Percentiles rank a stretch among this genome's conserved stretches.
These are phyloP conservation scores for Sclerotinia nivalis DNA, from an alignment of 2,329 filamentous ascomycete genomes.

Conservation along the genomic window DNA sequence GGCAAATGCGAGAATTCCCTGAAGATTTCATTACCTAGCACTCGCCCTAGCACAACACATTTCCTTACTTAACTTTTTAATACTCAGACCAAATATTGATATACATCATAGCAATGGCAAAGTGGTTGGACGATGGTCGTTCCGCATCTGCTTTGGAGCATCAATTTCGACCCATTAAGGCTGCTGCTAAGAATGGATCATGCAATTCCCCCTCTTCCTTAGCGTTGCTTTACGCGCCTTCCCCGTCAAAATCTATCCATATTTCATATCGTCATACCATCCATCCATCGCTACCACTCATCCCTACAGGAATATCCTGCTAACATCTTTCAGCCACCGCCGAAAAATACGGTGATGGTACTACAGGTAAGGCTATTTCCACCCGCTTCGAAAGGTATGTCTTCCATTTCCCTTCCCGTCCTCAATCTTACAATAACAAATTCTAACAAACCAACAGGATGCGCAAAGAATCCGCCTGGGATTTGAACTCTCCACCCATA, in stretches of 20 bases:
- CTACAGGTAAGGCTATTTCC: conserved; percentile 38
- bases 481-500: conserved; percentile 25
- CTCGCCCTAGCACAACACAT: conserved; percentile 22
- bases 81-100: conserved; percentile 28
- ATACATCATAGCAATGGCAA: conserved; percentile 30
- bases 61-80: background rate
- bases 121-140: conserved; percentile 33
- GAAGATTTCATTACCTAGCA: background rate
- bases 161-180: conserved; percentile 38
- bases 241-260: background rate
- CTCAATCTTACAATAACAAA: background rate
- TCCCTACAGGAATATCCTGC: conserved; percentile 26
- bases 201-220: background rate
- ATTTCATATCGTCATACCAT: conserved; percentile 26
- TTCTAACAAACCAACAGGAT: conserved; percentile 18
- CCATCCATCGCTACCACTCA: conserved; percentile 23
- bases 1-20: conserved; percentile 25
- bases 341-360: conserved; percentile 34
- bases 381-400: conserved; percentile 35
- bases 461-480: conserved; percentile 34
- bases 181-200: conserved; percentile 28
- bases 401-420: too few species aligned
- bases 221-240: background rate
- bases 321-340: conserved; percentile 39
- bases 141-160: conserved; percentile 37